Conservation (phyloP, 768 basidiomycete genomes). For the Hygrocybe punicea region DNA sequence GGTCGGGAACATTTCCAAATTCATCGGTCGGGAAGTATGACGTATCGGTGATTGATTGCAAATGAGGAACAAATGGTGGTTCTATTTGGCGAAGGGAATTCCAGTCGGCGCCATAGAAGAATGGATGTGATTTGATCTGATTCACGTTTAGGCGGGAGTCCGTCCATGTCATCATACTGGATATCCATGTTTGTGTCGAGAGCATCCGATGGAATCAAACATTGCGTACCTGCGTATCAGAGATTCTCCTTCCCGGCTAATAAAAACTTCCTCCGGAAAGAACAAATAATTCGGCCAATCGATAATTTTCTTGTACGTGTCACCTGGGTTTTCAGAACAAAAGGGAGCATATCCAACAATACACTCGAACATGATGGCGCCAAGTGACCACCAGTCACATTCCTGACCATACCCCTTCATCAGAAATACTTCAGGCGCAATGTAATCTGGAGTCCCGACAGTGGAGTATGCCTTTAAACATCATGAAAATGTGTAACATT, state of each 20-base stretch:
- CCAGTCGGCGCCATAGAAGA: conserved; percentile 98
- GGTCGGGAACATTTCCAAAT: conserved; percentile 68
- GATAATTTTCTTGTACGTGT: conserved; percentile 97
- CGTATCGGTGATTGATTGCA: conserved; percentile 90
- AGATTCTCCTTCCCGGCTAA: conserved; percentile 89
- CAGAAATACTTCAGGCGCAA: conserved; percentile 94
- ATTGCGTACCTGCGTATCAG: conserved; percentile 68
- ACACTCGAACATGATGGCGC: conserved; percentile 98
- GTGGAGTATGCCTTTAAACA: conserved; percentile 85
- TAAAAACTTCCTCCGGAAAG: conserved; percentile 92
- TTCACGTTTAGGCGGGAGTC: conserved; percentile 77
- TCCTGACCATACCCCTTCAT: conserved; percentile 96
- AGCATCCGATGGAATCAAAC: not conserved
- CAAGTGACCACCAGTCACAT: conserved; percentile 99
- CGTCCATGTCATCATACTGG: conserved; percentile 77
- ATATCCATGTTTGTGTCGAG: not conserved
- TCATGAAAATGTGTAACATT: not conserved
- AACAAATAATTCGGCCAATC: conserved; percentile 84
- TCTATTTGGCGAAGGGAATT: conserved; percentile 80
- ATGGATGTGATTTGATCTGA: conserved; percentile 86
- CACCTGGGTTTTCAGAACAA: conserved; percentile 92
- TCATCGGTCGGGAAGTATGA: conserved; percentile 97
- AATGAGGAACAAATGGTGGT: conserved; percentile 90
- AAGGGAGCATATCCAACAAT: conserved; percentile 96
- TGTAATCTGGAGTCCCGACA: conserved; percentile 95